Percentiles rank a stretch among this genome's conserved stretches.
phyloP scores from a whole-genome alignment of 441 rosid species.

The Populus hybrid region DNA sequence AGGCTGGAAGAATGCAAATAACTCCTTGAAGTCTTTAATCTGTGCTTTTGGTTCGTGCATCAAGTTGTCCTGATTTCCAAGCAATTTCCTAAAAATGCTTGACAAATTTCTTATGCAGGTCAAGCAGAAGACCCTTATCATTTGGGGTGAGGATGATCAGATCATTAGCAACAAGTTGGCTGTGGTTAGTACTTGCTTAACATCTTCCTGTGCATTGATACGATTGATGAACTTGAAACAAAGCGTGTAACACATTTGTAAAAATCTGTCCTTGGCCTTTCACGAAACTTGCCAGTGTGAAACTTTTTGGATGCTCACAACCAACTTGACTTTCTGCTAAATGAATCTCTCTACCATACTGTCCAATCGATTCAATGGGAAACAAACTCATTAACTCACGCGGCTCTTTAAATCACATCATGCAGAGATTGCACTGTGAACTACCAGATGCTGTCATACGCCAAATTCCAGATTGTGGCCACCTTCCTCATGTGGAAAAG shows the following conservation, averaged over 20 bases:
- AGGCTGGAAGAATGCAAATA: neutral
- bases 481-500: slow-evolving; percentile 80
- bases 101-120: slow-evolving; percentile 40
- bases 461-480: slow-evolving; percentile 78
- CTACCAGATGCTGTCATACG: slow-evolving; percentile 54
- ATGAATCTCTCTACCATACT: neutral
- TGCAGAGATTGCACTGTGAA: slow-evolving; percentile 69
- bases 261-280: neutral
- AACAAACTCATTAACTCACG: neutral
- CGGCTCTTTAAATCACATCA: slow-evolving; percentile 9
- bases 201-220: neutral
- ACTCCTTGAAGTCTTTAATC: neutral
- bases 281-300: neutral
- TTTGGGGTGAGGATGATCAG: slow-evolving; percentile 85
- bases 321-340: neutral
- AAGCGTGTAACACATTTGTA: neutral
- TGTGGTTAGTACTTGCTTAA: slow-evolving; percentile 44
- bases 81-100: slow-evolving; percentile 6
- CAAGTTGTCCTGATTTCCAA: neutral
- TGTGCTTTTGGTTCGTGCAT: neutral
- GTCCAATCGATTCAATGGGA: neutral
- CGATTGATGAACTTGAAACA: neutral
- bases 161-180: slow-evolving; percentile 72
- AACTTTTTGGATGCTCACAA: neutral
- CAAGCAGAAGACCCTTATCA: slow-evolving; percentile 63